A percentile compares a stretch with the other conserved stretches of the same genome.
Conservation (phyloP, 257 asterid genomes). For the Scutellaria galericulata region DNA sequence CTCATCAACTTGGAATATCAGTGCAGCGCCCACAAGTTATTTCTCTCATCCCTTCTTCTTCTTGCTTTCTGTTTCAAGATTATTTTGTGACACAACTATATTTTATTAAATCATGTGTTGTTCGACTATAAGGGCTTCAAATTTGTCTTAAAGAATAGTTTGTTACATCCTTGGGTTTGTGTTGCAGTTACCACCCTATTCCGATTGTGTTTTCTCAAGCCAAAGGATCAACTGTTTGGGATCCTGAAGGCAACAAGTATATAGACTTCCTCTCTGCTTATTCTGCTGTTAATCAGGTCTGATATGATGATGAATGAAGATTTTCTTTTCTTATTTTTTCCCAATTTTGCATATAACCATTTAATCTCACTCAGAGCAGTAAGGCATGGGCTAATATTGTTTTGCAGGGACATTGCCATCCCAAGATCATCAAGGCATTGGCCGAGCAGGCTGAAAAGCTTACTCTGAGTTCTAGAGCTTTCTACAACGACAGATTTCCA, state of each 20-base stretch:
- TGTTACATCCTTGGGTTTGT: slow-evolving; percentile 27
- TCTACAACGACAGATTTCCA: slow-evolving; percentile 82
- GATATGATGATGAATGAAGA: slow-evolving; percentile 24
- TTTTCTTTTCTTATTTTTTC: slow-evolving; percentile 10
- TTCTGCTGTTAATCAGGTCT: slow-evolving; percentile 97
- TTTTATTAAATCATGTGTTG: not conserved
- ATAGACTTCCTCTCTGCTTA: slow-evolving; percentile 95
- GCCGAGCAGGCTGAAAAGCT: slow-evolving; percentile 81
- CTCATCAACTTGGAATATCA: slow-evolving; percentile 74
- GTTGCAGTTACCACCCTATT: slow-evolving; percentile 92
- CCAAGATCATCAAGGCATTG: slow-evolving; percentile 85
- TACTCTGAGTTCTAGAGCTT: slow-evolving; percentile 97
- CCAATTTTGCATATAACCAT: not conserved
- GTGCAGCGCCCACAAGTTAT: slow-evolving; percentile 90
- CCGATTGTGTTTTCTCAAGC: slow-evolving; percentile 93
- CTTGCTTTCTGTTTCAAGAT: not conserved
- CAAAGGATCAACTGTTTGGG: slow-evolving; percentile 83
- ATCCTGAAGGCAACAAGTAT: slow-evolving; percentile 94
- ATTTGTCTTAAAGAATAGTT: slow-evolving; percentile 5
- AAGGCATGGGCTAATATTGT: not conserved
- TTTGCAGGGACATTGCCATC: slow-evolving; percentile 94
- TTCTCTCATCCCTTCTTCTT: not conserved
- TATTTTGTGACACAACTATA: not conserved
- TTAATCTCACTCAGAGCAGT: not conserved
- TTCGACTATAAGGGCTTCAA: not conserved